Percentiles rank a stretch among this genome's conserved stretches.
Conservation (phyloP, 140 eudicot species). For the Erigeron philadelphicus region DNA sequence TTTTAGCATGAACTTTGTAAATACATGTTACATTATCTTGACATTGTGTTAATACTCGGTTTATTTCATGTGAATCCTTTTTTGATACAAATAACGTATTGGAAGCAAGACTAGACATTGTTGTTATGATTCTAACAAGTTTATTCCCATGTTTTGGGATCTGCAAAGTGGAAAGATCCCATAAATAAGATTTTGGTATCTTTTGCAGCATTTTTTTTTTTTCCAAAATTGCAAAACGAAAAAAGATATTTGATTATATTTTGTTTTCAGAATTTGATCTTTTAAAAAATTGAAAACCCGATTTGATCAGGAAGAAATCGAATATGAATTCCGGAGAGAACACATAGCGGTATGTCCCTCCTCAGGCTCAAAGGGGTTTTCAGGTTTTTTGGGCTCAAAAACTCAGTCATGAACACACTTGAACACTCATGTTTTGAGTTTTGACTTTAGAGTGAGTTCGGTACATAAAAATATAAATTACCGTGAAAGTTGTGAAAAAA, state of each 20-base stretch:
- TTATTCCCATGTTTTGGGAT: neutral
- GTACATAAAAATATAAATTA: too few species aligned
- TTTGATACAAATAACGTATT: slow-evolving; percentile 25
- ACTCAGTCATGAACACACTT: too few species aligned
- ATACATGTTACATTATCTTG: slow-evolving; percentile 18
- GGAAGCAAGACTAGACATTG: slow-evolving; percentile 5
- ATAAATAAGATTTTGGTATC: neutral
- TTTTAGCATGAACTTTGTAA: slow-evolving; percentile 36
- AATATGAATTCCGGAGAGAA: neutral
- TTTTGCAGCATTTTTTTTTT: neutral
- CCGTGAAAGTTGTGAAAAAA: too few species aligned
- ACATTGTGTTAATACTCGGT: slow-evolving; percentile 29
- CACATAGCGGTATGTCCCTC: neutral
- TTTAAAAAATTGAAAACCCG: neutral
- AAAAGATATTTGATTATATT: neutral
- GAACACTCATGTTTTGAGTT: too few species aligned
- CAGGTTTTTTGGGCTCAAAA: too few species aligned
- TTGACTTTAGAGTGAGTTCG: too few species aligned
- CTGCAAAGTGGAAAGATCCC: slow-evolving; percentile 8
- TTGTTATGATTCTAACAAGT: neutral
- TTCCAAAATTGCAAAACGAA: neutral
- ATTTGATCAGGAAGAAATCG: neutral
- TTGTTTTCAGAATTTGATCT: neutral
- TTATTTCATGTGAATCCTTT: slow-evolving; percentile 32
- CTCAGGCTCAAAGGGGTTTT: too few species aligned